Conservation (phyloP, 257 asterid species). For the Penstemon davidsonii region DNA sequence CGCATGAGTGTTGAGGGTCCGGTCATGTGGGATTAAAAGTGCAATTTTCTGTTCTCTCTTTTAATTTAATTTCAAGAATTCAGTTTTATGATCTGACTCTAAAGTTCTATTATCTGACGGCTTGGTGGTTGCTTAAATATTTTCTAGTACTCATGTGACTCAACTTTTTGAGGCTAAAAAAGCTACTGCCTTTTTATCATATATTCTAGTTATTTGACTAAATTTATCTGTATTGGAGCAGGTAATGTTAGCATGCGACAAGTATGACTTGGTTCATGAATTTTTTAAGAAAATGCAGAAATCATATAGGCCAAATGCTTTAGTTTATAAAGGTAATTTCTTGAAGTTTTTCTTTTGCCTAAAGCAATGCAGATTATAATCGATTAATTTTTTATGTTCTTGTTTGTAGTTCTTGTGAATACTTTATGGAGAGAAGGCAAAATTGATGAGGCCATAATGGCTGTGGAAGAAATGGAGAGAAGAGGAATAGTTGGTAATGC, state of each 20-base stretch:
- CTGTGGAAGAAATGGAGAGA: slow-evolving; percentile 83
- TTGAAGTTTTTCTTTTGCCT: slow-evolving; percentile 16
- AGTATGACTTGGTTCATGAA: slow-evolving; percentile 87
- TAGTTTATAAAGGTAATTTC: slow-evolving; percentile 75
- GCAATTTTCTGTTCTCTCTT: too few relatives aligned
- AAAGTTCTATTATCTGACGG: not conserved
- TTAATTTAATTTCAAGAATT: too few relatives aligned
- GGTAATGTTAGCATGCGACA: slow-evolving; percentile 89
- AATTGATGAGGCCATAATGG: slow-evolving; percentile 66
- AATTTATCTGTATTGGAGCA: slow-evolving; percentile 35
- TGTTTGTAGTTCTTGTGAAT: slow-evolving; percentile 69
- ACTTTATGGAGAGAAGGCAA: slow-evolving; percentile 87
- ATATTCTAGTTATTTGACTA: slow-evolving; percentile 18
- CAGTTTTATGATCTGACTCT: too few relatives aligned
- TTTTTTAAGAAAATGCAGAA: slow-evolving; percentile 82
- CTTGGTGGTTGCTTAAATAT: not conserved
- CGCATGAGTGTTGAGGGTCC: too few relatives aligned
- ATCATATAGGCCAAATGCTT: slow-evolving; percentile 73
- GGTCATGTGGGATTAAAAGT: too few relatives aligned
- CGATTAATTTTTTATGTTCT: slow-evolving; percentile 22
- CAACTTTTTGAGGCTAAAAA: not conserved
- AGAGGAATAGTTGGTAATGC: slow-evolving; percentile 94
- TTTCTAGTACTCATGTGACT: not conserved
- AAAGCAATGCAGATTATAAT: slow-evolving; percentile 18
- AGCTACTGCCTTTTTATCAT: not conserved